Evolutionary conservation across 2,329 filamentous ascomycete species (phyloP).

Genomic region (Pseudogymnoascus sp.): DNA sequence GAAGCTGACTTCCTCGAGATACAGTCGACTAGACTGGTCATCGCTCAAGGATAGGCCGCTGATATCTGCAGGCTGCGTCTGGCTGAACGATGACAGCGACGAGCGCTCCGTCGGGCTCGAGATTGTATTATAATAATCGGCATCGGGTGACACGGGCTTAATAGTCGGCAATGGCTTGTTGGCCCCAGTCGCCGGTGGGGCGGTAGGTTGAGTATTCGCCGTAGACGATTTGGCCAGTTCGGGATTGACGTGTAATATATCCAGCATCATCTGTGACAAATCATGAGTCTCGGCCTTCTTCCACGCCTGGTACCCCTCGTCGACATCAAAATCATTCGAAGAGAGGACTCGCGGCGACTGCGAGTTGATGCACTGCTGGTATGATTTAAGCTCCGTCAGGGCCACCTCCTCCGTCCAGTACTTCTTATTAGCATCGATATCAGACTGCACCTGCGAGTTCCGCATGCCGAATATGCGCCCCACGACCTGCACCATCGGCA

Average conservation of each 20-base stretch:
- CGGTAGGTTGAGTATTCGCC: conserved; percentile 45
- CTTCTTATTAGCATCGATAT: conserved; percentile 73
- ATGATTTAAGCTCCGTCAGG: conserved; percentile 82
- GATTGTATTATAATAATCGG: conserved; percentile 39
- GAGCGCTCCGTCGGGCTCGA: conserved; percentile 36
- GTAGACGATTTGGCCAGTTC: conserved; percentile 58
- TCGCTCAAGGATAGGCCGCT: conserved; percentile 24
- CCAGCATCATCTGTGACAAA: conserved; percentile 86
- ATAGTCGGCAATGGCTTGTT: conserved; percentile 53
- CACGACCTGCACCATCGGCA: conserved; percentile 85
- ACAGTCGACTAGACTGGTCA: conserved; percentile 20
- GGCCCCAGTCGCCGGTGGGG: conserved; percentile 27
- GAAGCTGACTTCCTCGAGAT: conserved; percentile 58
- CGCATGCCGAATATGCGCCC: conserved; percentile 77
- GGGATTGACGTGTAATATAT: conserved; percentile 78
- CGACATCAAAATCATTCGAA: conserved; percentile 79
- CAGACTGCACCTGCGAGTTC: conserved; percentile 71
- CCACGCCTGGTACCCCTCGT: conserved; percentile 84
- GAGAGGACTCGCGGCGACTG: conserved; percentile 65
- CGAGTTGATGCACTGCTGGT: conserved; percentile 80
- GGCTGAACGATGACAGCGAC: conserved; percentile 31
- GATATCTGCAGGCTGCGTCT: conserved; percentile 31
- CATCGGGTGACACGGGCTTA: conserved; percentile 35
- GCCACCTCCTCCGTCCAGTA: conserved; percentile 89
- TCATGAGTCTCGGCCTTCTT: conserved; percentile 82